Base-by-base conservation (phyloP, 2,329 filamentous ascomycete species). In the Fusarium virguliforme region DNA sequence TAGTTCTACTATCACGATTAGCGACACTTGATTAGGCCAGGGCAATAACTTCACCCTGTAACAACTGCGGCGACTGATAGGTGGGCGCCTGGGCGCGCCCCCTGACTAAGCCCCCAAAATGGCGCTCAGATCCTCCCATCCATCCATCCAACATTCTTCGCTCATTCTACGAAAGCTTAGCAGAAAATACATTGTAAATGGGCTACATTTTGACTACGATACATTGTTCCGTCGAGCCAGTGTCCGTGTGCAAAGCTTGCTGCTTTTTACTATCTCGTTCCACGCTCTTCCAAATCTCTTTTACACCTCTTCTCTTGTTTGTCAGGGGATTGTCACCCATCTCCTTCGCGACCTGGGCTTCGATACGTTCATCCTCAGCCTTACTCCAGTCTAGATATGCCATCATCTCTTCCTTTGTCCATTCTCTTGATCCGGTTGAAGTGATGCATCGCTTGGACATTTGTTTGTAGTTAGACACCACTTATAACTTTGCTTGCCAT, bases 401-500 rank as follows among this genome's bases (percentile, higher is more conserved):
- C 15, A 54, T 54, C 13, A 40, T 55, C 34, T 55, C 51, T 38
- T 55, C 32, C 32, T 55, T 55, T 13, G 12, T 40, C 51, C 35
- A 55, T 28, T 38, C 67, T 73, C 43, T 48, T 26, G 46, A 62
- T 24, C 67, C 60, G 53, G 32, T 59, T 28, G 58, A 60, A 51
- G 48, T 65, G 30, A 26, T 65, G 40, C 60, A 43, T 60, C 32
- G 55, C 34, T 53, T 69, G 4, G n/a, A 58, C 41, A 65, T 71
- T 37, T 70, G 64, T 59, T 61, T 70, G 26, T 60, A 74, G 38
- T 73, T 6, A 72, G 50, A 22, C 38, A 74, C 68, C 63, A 75
- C 38, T 67, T 40, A 32, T 74, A 74, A 26, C 53, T 67, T 35
- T 46, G 38, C 32, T 68, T 72, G 22, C 61, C 56, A 54, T 75